phyloP scores from a whole-genome alignment of 2,329 filamentous ascomycete genomes.

The Fusarium staphyleae region DNA sequence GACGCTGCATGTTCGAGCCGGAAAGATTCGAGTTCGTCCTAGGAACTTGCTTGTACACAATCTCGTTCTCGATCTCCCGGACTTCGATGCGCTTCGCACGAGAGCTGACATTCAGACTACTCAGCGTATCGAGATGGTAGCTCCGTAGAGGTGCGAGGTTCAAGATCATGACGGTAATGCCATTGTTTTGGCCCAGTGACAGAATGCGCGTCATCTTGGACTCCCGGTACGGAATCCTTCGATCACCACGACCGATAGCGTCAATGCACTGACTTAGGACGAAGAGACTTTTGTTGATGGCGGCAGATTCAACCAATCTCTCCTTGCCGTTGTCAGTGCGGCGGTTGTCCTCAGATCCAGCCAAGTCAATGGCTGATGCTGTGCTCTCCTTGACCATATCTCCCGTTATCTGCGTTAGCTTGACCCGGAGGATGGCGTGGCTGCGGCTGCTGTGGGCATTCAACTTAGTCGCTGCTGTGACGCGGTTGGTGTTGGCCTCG shows the following conservation, averaged over 20 bases:
- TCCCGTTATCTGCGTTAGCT: slow-evolving; percentile 77
- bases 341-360: slow-evolving; percentile 94
- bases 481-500: slow-evolving; percentile 88
- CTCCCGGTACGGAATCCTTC: slow-evolving; percentile 89
- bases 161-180: slow-evolving; percentile 94
- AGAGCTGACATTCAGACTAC: slow-evolving; percentile 93
- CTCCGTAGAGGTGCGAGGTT: slow-evolving; percentile 91
- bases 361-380: slow-evolving; percentile 91
- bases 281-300: slow-evolving; percentile 97
- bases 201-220: slow-evolving; percentile 98
- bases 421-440: slow-evolving; percentile 90
- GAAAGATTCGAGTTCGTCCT: slow-evolving; percentile 55
- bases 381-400: slow-evolving; percentile 77
- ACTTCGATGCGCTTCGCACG: slow-evolving; percentile 96
- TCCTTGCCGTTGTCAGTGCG: slow-evolving; percentile 94
- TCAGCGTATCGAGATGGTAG: slow-evolving; percentile 92
- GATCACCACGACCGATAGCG: slow-evolving; percentile 79
- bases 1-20: slow-evolving; percentile 61
- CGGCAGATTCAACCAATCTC: slow-evolving; percentile 90
- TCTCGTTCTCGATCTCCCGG: slow-evolving; percentile 93
- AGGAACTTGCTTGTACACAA: slow-evolving; percentile 80
- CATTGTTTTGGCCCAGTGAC: slow-evolving; percentile 91
- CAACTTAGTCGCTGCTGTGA: slow-evolving; percentile 89
- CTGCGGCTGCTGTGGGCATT: slow-evolving; percentile 91
- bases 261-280: slow-evolving; percentile 95